Percentiles rank a stretch among this genome's conserved stretches.
Conservation (phyloP, 2,329 filamentous ascomycete genomes). For the Botrytis fragariae region DNA sequence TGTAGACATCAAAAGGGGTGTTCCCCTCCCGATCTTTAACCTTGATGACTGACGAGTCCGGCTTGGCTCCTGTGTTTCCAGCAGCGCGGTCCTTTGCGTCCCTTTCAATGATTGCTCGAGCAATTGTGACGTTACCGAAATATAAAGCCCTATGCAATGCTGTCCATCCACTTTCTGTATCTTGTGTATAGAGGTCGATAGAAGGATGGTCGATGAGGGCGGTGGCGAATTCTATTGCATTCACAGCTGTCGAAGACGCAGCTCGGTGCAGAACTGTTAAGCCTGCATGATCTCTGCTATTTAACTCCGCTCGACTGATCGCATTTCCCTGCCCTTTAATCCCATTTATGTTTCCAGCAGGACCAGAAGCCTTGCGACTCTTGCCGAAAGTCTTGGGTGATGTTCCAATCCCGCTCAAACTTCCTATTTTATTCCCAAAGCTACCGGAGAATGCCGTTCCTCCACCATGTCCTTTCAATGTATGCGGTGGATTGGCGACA, state of each 20-base stretch:
- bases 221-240: slow-evolving; percentile 70
- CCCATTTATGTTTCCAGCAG: slow-evolving; percentile 44
- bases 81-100: slow-evolving; percentile 52
- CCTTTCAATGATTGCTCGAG: slow-evolving; percentile 74
- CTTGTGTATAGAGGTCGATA: slow-evolving; percentile 82
- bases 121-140: slow-evolving; percentile 82
- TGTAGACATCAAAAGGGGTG: slow-evolving; percentile 90
- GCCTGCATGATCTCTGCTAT: slow-evolving; percentile 77
- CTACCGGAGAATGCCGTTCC: slow-evolving; percentile 42
- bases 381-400: slow-evolving; percentile 52
- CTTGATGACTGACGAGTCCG: slow-evolving; percentile 74
- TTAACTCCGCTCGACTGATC: slow-evolving; percentile 66
- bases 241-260: slow-evolving; percentile 69
- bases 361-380: slow-evolving; percentile 52
- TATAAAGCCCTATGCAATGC: slow-evolving; percentile 89
- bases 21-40: slow-evolving; percentile 95
- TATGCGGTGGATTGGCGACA: slow-evolving; percentile 54
- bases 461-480: slow-evolving; percentile 53
- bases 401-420: slow-evolving; percentile 39
- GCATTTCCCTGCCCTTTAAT: slow-evolving; percentile 45
- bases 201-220: slow-evolving; percentile 78
- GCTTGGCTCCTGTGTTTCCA: slow-evolving; percentile 56
- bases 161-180: slow-evolving; percentile 94
- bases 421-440: slow-evolving; percentile 41
- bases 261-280: slow-evolving; percentile 82